A percentile compares a stretch with the other conserved stretches of the same genome.
Conservation (phyloP, 2,329 filamentous ascomycete species). For the Monosporascus sp. region DNA sequence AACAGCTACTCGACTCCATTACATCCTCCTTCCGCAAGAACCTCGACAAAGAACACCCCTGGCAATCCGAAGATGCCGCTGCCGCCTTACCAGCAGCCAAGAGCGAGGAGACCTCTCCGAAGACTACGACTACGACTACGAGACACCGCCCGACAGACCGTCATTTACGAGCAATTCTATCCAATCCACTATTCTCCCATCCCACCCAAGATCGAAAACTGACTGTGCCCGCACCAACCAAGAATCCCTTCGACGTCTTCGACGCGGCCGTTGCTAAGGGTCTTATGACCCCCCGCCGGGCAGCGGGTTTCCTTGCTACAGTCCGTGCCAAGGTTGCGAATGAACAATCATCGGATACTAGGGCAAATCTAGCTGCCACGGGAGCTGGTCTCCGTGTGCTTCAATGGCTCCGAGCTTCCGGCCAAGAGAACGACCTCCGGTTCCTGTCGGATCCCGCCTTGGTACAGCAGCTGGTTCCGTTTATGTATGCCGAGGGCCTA, state of each 20-base stretch:
- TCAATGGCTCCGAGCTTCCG: slow-evolving; percentile 49
- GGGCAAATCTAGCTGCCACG: slow-evolving; percentile 32
- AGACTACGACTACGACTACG: slow-evolving; percentile 4
- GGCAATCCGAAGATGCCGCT: slow-evolving; percentile 25
- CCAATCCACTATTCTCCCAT: slow-evolving; percentile 49
- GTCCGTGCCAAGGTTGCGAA: slow-evolving; percentile 37
- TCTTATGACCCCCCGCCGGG: slow-evolving; percentile 49
- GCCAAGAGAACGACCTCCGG: slow-evolving; percentile 38
- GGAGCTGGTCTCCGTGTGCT: slow-evolving; percentile 44
- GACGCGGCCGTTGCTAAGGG: slow-evolving; percentile 50
- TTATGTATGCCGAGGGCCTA: slow-evolving; percentile 47
- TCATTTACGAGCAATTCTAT: slow-evolving; percentile 52
- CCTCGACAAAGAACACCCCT: slow-evolving; percentile 54
- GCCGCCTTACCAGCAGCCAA: slow-evolving; percentile 8
- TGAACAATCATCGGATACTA: slow-evolving; percentile 27
- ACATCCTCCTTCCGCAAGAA: slow-evolving; percentile 53
- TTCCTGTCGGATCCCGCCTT: slow-evolving; percentile 39
- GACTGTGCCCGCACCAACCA: slow-evolving; percentile 9
- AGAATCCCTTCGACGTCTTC: slow-evolving; percentile 50
- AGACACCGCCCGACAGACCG: slow-evolving; percentile 37
- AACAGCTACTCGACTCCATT: slow-evolving; percentile 50
- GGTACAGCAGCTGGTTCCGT: slow-evolving; percentile 37
- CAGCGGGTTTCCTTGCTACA: slow-evolving; percentile 48
- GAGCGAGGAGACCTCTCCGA: slow-evolving; percentile 3
- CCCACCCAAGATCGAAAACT: slow-evolving; percentile 7